Evolutionary conservation across 2,329 filamentous ascomycete species (phyloP), one percentile per base, ranked within the genome.

Genomic region (Nothomitra cinnamomea): DNA sequence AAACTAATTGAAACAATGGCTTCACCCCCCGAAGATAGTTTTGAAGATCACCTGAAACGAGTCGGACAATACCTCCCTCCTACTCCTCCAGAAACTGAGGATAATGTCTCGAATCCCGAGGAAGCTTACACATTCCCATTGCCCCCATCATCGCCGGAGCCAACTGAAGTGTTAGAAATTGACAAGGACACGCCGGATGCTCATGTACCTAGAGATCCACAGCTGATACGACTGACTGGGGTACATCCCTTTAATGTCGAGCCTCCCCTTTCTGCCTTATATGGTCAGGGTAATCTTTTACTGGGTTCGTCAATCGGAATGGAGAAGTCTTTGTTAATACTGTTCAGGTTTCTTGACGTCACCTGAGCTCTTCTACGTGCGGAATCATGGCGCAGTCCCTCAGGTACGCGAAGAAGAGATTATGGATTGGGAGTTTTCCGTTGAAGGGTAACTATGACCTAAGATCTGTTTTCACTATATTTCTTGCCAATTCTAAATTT

Each of bases 211-310:
- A 76, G 89, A 64, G 88, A 95, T 67, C 73, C 83, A 1, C 77
- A 88, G 41, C 72, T 95, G 15, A 92, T 95, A 58, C 78, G 89
- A 51, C 72, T 95, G 13, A 95, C 89, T 10, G 89, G 89, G 22
- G 77, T 86, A 4, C 89, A 95, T 66, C 89, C 89, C 1, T 94
- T 94, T 72, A 95, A 95, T 61, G 83, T 85, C 50, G 89, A 95
- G 67, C 77, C 89, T 8, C 88, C 89, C 0, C 69, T 95, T 7
- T 85, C 79, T 53, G 79, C 80, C 15, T 71, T 95, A 1, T 95
- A 81, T 66, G 76, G 90, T 55, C 21, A 48, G 25, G 43, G 43
- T 25, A 48, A 13, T n/a, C n/a, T n/a, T n/a, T n/a, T n/a, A n/a
- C 21, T 48, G 73, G 80, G 25, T 48, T 2, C 5, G n/a, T 25